Evolutionary conservation across 768 basidiomycete genomes (phyloP).

Genomic region (Candolleomyces aberdarensis): DNA sequence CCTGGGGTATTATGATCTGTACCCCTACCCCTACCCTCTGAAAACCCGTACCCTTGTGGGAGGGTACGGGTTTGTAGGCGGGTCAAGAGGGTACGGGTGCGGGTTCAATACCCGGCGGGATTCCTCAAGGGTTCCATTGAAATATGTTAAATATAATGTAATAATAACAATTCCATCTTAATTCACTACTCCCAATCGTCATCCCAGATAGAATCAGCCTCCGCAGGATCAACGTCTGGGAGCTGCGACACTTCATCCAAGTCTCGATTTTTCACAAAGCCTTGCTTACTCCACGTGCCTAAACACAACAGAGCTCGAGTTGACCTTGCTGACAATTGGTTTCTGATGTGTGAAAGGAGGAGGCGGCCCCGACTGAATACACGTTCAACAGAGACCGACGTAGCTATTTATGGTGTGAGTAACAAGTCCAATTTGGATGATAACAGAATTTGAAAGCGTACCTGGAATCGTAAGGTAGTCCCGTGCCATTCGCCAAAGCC

Average conservation of each 20-base stretch:
- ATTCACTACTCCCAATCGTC: background rate
- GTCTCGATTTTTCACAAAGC: background rate
- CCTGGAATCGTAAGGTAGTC: conserved; percentile 16
- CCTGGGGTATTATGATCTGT: background rate
- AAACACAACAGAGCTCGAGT: background rate
- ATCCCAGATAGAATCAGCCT: background rate
- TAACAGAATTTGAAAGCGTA: background rate
- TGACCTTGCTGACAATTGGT: background rate
- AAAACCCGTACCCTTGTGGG: conserved; percentile 1
- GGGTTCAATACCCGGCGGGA: background rate
- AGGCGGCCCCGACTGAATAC: background rate
- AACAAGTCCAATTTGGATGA: background rate
- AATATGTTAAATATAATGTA: background rate
- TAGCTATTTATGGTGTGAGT: background rate
- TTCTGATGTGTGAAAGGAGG: background rate
- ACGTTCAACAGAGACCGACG: background rate
- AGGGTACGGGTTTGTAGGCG: background rate
- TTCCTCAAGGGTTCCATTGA: background rate
- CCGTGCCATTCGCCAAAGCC: conserved; percentile 14
- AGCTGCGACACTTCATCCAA: background rate
- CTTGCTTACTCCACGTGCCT: background rate
- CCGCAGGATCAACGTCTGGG: background rate
- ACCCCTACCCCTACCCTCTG: background rate
- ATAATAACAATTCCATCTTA: background rate
- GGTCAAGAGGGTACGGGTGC: background rate